Percentiles rank a stretch among this genome's conserved stretches.
Conservation (phyloP, 306 rosid species). For the Sechiopsis laciniata region DNA sequence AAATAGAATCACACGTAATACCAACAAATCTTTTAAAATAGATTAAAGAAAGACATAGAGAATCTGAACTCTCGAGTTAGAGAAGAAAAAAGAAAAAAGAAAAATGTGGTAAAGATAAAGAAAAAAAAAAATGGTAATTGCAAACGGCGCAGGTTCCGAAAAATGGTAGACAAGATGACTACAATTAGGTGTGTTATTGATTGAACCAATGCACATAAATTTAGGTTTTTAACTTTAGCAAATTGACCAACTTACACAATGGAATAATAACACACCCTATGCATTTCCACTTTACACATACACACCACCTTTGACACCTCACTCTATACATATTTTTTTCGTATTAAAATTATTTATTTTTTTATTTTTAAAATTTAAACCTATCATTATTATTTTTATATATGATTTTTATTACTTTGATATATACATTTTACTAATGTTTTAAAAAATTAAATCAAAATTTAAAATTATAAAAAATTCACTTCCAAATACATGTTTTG, state of each 20-base stretch:
- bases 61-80: constrained; percentile 1
- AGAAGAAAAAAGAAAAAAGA: too few relatives aligned
- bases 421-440: too few relatives aligned
- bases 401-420: too few relatives aligned
- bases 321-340: too few relatives aligned
- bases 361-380: too few relatives aligned
- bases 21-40: not conserved
- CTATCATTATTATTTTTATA: too few relatives aligned
- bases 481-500: too few relatives aligned
- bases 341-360: too few relatives aligned
- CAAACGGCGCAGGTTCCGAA: constrained; percentile 37
- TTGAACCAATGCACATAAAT: constrained; percentile 39
- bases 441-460: too few relatives aligned
- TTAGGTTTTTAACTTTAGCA: constrained; percentile 8
- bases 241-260: constrained; percentile 3
- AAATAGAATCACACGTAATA: not conserved
- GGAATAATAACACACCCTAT: not conserved
- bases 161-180: constrained; percentile 34
- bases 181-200: constrained; percentile 70
- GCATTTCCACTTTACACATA: not conserved
- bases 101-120: too few relatives aligned
- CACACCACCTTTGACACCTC: not conserved
- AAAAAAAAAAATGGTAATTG: constrained; percentile 1
- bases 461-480: too few relatives aligned
- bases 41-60: not conserved